Evolutionary conservation across 441 rosid genomes (phyloP).

Genomic region (Jatropha multifida): DNA sequence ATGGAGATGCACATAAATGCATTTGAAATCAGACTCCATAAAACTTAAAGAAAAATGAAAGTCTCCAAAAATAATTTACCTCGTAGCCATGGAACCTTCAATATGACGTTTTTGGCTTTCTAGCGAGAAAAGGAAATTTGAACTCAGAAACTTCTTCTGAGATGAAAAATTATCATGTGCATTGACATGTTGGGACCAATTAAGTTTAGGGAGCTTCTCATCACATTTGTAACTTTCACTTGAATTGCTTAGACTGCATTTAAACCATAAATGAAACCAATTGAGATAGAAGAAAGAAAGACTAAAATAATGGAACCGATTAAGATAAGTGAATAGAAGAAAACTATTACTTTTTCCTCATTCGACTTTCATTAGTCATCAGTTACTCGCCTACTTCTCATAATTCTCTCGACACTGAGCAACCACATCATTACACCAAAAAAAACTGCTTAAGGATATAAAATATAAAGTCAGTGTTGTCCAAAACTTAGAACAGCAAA

Average conservation of each 20-base stretch:
- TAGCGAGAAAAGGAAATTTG: constrained; percentile 63
- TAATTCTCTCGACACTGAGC: not conserved
- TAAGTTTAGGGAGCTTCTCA: constrained; percentile 54
- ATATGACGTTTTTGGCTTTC: constrained; percentile 59
- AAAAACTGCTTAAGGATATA: constrained; percentile 12
- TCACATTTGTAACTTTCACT: constrained; percentile 39
- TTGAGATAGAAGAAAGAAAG: constrained; percentile 12
- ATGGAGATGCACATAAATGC: not conserved
- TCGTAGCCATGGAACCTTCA: constrained; percentile 44
- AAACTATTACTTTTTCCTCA: constrained; percentile 35
- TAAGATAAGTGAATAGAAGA: not conserved
- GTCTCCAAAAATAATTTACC: constrained; percentile 33
- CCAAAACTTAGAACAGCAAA: not conserved
- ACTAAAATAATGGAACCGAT: constrained; percentile 13
- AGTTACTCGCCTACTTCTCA: constrained; percentile 8
- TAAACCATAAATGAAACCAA: constrained; percentile 20
- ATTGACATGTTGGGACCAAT: constrained; percentile 68
- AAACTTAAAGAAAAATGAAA: not conserved
- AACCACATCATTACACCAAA: constrained; percentile 8
- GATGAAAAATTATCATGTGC: constrained; percentile 40
- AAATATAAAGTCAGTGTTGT: not conserved
- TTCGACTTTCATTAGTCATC: constrained; percentile 38
- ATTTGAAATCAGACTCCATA: not conserved
- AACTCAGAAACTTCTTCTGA: constrained; percentile 47
- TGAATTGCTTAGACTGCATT: constrained; percentile 42